Conservation (phyloP, 805 yeast species). For the Saccharomycopsis selenospora region DNA sequence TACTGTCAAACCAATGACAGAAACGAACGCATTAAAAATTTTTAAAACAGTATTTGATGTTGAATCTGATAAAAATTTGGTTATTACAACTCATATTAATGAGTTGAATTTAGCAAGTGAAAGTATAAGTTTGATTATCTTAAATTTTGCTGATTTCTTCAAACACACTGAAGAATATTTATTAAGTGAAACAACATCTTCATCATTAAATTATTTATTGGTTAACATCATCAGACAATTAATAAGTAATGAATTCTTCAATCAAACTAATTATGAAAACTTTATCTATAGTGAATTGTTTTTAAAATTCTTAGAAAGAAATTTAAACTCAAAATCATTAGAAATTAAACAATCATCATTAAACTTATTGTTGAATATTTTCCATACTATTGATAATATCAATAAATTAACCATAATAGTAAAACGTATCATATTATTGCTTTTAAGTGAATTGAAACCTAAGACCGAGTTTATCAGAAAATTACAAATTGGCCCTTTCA, state of each 20-base stretch:
- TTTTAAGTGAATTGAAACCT: constrained; percentile 48
- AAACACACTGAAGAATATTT: background rate
- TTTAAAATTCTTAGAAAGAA: constrained; percentile 22
- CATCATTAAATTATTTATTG: constrained; percentile 7
- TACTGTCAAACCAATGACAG: constrained; percentile 1
- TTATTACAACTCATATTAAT: background rate
- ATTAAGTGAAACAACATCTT: background rate
- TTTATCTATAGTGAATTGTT: constrained; percentile 23
- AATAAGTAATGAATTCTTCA: constrained; percentile 16
- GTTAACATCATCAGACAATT: constrained; percentile 8
- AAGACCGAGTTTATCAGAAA: constrained; percentile 51
- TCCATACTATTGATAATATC: constrained; percentile 43
- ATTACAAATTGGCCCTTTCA: constrained; percentile 82
- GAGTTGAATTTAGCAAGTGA: constrained; percentile 25
- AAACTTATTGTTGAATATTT: constrained; percentile 49
- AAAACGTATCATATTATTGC: constrained; percentile 37
- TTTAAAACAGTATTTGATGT: constrained; percentile 10
- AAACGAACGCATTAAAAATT: constrained; percentile 1
- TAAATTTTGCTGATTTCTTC: background rate
- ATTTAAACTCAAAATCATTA: constrained; percentile 34
- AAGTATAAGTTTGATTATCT: constrained; percentile 23
- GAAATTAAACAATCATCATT: constrained; percentile 55
- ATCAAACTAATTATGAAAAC: constrained; percentile 27
- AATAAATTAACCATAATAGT: constrained; percentile 33
- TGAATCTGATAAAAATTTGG: constrained; percentile 1